A percentile compares a stretch with the other conserved stretches of the same genome.
Conservation (phyloP, 805 yeast species). For the Starmerella riodocensis region DNA sequence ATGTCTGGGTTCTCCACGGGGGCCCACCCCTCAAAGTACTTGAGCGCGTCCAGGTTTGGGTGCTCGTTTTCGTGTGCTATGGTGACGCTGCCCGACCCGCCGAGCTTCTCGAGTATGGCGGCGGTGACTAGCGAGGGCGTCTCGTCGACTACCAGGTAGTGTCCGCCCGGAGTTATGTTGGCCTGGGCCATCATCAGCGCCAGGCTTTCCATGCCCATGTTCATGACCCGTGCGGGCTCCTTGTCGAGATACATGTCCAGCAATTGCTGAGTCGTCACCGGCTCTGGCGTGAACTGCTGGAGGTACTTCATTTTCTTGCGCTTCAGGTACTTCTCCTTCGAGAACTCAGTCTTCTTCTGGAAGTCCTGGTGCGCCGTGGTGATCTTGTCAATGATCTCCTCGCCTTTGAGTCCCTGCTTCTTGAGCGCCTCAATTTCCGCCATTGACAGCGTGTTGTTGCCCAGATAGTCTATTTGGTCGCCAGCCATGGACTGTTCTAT, state of each 20-base stretch:
- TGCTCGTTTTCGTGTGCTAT: slow-evolving; percentile 88
- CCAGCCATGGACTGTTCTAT: slow-evolving; percentile 52
- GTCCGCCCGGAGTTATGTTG: slow-evolving; percentile 80
- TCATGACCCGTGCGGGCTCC: slow-evolving; percentile 58
- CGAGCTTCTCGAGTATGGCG: slow-evolving; percentile 83
- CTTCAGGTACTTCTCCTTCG: slow-evolving; percentile 82
- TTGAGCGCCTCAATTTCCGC: slow-evolving; percentile 81
- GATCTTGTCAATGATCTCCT: slow-evolving; percentile 66
- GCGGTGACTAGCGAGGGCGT: slow-evolving; percentile 84
- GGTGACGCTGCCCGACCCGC: slow-evolving; percentile 53
- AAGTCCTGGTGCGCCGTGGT: slow-evolving; percentile 76
- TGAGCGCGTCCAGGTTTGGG: slow-evolving; percentile 60
- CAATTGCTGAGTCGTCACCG: slow-evolving; percentile 55
- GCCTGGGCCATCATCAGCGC: slow-evolving; percentile 67
- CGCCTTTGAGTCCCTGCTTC: slow-evolving; percentile 57
- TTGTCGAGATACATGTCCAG: slow-evolving; percentile 65
- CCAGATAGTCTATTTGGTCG: slow-evolving; percentile 53
- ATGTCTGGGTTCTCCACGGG: slow-evolving; percentile 11
- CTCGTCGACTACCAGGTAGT: slow-evolving; percentile 77
- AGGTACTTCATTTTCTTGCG: slow-evolving; percentile 87
- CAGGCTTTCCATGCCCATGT: slow-evolving; percentile 71
- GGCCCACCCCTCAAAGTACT: slow-evolving; percentile 33
- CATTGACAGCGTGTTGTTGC: slow-evolving; percentile 55
- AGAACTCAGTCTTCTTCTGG: slow-evolving; percentile 73
- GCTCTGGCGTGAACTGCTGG: slow-evolving; percentile 70